These are phyloP conservation scores for Xylaria venustula DNA, from an alignment of 495 filamentous ascomycete species.

Conservation along the genomic window DNA sequence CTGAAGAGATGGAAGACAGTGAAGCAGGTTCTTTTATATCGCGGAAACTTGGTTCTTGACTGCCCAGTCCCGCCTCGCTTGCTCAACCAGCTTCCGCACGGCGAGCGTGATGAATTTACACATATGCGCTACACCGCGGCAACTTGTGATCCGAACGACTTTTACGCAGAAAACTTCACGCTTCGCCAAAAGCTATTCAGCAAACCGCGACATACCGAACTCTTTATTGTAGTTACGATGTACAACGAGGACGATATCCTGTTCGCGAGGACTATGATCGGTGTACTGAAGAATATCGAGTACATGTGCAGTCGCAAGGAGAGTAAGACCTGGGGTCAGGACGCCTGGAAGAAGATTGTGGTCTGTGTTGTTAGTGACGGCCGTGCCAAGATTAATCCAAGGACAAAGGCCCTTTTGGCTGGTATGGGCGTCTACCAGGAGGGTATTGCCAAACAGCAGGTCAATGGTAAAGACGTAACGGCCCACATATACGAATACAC, in stretches of 20 bases:
- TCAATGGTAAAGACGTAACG: slow-evolving; percentile 95
- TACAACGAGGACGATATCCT: slow-evolving; percentile 98
- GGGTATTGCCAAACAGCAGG: slow-evolving; percentile 97
- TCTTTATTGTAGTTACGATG: slow-evolving; percentile 99
- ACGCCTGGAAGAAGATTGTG: slow-evolving; percentile 99
- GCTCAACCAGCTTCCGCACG: slow-evolving; percentile 80
- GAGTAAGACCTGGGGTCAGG: slow-evolving; percentile 97
- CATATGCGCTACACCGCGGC: slow-evolving; percentile 98
- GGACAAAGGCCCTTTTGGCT: slow-evolving; percentile 85
- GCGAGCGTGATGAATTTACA: slow-evolving; percentile 94
- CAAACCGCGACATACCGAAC: slow-evolving; percentile 88
- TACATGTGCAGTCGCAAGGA: slow-evolving; percentile 89
- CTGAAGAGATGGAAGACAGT: slow-evolving; percentile 97
- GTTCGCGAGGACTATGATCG: slow-evolving; percentile 94
- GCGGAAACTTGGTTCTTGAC: slow-evolving; percentile 95
- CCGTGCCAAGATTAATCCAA: slow-evolving; percentile 94
- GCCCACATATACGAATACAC: slow-evolving; percentile 99
- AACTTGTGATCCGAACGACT: slow-evolving; percentile 90
- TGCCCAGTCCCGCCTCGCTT: slow-evolving; percentile 92
- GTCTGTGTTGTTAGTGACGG: slow-evolving; percentile 98
- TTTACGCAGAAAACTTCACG: slow-evolving; percentile 85
- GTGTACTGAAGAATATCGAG: slow-evolving; percentile 97
- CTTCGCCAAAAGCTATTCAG: slow-evolving; percentile 92
- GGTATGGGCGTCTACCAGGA: slow-evolving; percentile 97
- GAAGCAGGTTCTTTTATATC: slow-evolving; percentile 94